phyloP scores from a whole-genome alignment of 352 stramenopile genomes.

The Peronospora tabacina region DNA sequence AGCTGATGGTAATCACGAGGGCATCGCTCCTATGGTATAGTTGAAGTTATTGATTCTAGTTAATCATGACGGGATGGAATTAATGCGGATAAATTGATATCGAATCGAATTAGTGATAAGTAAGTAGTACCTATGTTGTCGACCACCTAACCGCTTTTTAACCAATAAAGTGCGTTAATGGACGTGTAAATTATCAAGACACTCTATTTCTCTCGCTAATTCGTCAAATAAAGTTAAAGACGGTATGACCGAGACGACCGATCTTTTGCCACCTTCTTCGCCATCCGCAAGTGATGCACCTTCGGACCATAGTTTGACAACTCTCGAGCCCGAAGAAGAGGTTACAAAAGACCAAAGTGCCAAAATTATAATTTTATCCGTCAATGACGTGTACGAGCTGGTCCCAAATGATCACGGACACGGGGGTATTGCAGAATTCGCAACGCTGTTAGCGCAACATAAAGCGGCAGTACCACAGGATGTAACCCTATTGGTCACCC shows the following conservation, averaged over 20 bases:
- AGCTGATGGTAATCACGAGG: no score
- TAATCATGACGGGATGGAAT: no score
- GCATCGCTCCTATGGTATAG: no score
- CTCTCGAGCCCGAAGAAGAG: background rate
- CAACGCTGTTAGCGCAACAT: constrained; percentile 41
- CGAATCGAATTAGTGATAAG: no score
- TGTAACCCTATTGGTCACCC: constrained; percentile 53
- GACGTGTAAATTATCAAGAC: no score
- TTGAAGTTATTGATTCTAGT: no score
- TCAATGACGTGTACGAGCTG: constrained; percentile 11
- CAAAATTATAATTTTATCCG: background rate
- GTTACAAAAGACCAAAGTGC: background rate
- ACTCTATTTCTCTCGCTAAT: no score
- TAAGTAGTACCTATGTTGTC: no score
- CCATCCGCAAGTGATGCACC: background rate
- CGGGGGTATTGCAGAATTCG: constrained; percentile 53
- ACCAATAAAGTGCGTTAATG: no score
- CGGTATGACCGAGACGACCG: background rate
- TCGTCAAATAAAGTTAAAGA: background rate
- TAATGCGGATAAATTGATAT: no score
- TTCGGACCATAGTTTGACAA: background rate
- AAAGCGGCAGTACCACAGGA: constrained; percentile 17
- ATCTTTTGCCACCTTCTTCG: background rate
- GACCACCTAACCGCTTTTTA: no score
- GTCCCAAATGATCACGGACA: constrained; percentile 50